phyloP scores from a whole-genome alignment of 148 eudicot genomes.

The Beta vulgaris region DNA sequence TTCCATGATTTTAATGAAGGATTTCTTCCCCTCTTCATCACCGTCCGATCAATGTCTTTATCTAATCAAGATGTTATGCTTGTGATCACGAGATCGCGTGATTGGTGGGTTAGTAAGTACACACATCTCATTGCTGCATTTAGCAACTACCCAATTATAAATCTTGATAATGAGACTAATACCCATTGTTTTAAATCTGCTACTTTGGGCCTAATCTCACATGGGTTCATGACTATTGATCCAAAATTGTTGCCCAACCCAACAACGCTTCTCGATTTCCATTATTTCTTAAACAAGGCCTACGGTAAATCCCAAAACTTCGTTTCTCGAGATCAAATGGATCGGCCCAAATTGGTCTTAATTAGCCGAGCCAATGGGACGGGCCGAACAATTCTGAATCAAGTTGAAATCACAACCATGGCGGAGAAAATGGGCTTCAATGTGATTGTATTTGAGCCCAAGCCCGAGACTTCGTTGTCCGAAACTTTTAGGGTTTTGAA shows the following conservation, averaged over 20 bases:
- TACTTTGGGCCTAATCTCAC: constrained; percentile 39
- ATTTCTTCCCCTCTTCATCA: constrained; percentile 43
- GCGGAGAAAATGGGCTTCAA: not conserved
- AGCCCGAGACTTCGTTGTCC: constrained; percentile 1
- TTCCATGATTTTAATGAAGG: constrained; percentile 51
- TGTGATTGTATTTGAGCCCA: constrained; percentile 30
- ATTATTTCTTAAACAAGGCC: constrained; percentile 25
- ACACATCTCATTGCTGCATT: constrained; percentile 24
- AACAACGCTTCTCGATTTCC: constrained; percentile 31
- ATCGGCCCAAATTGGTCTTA: constrained; percentile 33
- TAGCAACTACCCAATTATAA: constrained; percentile 35
- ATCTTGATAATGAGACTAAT: constrained; percentile 18
- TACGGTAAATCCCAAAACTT: constrained; percentile 4
- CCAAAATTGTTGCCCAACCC: constrained; percentile 14
- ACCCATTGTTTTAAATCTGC: constrained; percentile 40
- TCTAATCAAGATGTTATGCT: constrained; percentile 30
- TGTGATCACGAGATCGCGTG: constrained; percentile 20
- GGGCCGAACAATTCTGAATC: constrained; percentile 23
- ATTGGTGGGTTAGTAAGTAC: constrained; percentile 47
- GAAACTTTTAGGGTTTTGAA: constrained; percentile 31
- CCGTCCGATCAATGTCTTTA: constrained; percentile 28
- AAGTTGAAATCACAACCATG: constrained; percentile 15
- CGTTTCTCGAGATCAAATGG: not conserved
- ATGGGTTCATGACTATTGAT: constrained; percentile 27
- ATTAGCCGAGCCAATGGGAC: constrained; percentile 20